Conservation (phyloP, 495 filamentous ascomycete species). For the Neurospora discreta region DNA sequence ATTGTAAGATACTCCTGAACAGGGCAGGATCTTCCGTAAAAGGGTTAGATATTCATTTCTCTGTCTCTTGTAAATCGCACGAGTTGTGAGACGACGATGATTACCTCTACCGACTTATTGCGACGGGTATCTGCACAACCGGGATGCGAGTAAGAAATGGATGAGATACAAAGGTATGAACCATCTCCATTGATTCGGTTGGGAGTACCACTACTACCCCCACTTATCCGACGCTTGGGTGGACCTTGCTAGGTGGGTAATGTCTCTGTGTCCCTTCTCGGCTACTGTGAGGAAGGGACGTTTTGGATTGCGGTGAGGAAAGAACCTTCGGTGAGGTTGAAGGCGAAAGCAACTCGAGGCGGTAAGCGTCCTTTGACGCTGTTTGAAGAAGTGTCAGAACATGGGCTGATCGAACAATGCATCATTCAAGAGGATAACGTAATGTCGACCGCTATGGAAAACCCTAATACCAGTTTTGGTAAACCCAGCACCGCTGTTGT, state of each 20-base stretch:
- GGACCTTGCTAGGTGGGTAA: not conserved
- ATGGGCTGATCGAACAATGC: not conserved
- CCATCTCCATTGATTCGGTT: not conserved
- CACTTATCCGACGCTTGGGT: not conserved
- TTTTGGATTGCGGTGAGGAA: not conserved
- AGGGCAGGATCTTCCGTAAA: not conserved
- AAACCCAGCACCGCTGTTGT: not conserved
- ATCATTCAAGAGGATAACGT: not conserved
- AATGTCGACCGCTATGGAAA: not conserved
- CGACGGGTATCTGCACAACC: not conserved
- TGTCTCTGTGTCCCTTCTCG: not conserved
- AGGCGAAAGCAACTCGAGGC: not conserved
- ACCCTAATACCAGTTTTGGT: not conserved
- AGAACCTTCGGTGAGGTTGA: not conserved
- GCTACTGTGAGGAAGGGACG: not conserved
- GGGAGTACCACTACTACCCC: not conserved
- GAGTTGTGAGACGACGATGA: not conserved
- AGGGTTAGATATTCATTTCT: not conserved
- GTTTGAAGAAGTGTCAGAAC: not conserved
- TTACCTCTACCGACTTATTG: not conserved
- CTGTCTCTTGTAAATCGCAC: not conserved
- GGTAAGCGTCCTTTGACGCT: not conserved
- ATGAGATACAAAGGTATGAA: not conserved
- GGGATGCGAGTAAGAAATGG: not conserved
- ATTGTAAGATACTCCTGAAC: not conserved